Percentiles rank a stretch among this genome's conserved stretches.
Evolutionary conservation across 495 filamentous ascomycete genomes (phyloP).

Genomic region (Tuber magnatum): DNA sequence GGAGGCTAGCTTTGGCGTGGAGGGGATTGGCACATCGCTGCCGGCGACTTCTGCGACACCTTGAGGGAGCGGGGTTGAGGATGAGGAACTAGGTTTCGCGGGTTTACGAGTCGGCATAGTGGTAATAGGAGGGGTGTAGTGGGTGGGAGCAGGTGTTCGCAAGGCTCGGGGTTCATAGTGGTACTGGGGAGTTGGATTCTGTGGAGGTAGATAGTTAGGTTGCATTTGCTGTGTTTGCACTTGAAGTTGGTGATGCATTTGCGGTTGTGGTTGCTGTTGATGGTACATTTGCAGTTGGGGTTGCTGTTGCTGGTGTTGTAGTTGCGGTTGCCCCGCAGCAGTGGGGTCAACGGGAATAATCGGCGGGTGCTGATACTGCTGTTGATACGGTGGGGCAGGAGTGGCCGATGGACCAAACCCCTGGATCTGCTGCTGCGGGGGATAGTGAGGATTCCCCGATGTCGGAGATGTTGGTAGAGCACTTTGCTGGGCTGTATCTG

Average conservation of each 20-base stretch:
- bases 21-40: conserved; percentile 21
- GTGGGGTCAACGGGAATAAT: conserved; percentile 1
- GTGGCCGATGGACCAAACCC: not conserved
- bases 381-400: not conserved
- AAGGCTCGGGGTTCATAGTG: not conserved
- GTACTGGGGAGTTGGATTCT: not conserved
- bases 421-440: conserved; percentile 16
- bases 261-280: not conserved
- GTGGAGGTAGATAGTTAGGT: conserved; percentile 4
- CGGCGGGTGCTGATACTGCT: conserved; percentile 16
- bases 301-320: conserved; percentile 3
- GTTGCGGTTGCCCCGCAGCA: not conserved
- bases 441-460: conserved; percentile 15
- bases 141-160: conserved; percentile 7
- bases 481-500: conserved; percentile 14
- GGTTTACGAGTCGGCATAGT: conserved; percentile 12
- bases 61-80: conserved; percentile 19
- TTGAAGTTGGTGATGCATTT: conserved; percentile 8
- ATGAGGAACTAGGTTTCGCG: conserved; percentile 10
- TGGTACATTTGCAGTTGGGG: conserved; percentile 19
- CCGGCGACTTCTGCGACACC: conserved; percentile 28
- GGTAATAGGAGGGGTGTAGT: conserved; percentile 9
- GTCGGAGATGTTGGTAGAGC: conserved; percentile 22
- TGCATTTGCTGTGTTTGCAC: conserved; percentile 16
- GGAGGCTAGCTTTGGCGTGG: not conserved